Evolutionary conservation across 208 protist species (phyloP), one percentile per base, ranked within the genome.

Genomic region (Trypanosoma lewisi): DNA sequence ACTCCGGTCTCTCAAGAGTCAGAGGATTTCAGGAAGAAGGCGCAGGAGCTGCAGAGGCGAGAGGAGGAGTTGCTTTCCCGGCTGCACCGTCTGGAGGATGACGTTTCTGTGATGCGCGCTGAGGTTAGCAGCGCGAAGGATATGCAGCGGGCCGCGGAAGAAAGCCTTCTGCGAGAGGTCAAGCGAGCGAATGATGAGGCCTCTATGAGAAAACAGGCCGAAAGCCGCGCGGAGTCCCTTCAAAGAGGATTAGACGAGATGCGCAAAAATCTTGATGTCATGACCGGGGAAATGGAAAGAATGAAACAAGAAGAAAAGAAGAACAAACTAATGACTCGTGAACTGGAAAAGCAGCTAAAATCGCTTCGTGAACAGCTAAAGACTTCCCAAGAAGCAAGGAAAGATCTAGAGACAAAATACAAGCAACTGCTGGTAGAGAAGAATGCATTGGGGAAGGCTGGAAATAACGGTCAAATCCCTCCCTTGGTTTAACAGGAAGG

Each of bases 371-470:
- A 67, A 41, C 63, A 78, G 33, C 54, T 85, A 27, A 63, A 70
- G 50, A 44, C 23, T 14, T 57, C 50, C 36, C 42, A 78, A 34
- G 2, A 59, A 17, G 51, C 57, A 52, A 75, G 61, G 8, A 54
- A 48, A 6, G 51, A 7, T 9, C 4, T 67, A 8, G 31, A 37
- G 17, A 39, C 1, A 11, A 70, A 54, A 37, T 64, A 65, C 42
- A 59, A 64, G 41, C 31, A 64, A 39, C 44, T 84, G 37, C 47
- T 69, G 50, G 68, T 63, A 50, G 73, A 76, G 62, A 67, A 77
- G 31, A 23, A 33, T 8, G 39, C 19, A 23, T 28, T 67, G 11
- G 2, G 30, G 31, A 41, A 14, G 39, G 39, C 17, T 11, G n/a
- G 28, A 9, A 41, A 27, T 21, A 41, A 66, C 0, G 14, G n/a